Base-by-base conservation (phyloP, 176 grass and related monocot species). In the Eragrostis curvula region DNA sequence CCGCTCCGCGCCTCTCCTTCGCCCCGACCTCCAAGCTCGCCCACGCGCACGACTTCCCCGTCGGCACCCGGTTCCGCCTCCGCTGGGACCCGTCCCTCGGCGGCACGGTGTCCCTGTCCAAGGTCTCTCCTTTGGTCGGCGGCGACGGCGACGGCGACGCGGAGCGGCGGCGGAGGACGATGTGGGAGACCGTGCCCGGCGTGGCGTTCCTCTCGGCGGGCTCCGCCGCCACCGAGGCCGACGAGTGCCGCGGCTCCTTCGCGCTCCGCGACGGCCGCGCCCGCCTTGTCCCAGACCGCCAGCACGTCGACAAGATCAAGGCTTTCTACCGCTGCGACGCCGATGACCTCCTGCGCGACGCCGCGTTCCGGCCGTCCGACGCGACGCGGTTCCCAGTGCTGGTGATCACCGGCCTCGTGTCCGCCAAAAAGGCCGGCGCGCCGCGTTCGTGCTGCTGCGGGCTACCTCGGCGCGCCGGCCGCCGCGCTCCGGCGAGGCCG, bases 171-270 rank as follows among this genome's bases (percentile, higher is more conserved):
- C 52, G 25, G 72, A n/a, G n/a, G n/a, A n/a, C n/a, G n/a, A 83
- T 94, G 51, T 97, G 95, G 95, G 89, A 83, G 43, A 94, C 83
- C 13, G 49, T 94, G 7, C 92, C 92, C 9, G 90, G 95, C 18
- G 79, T 90, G 68, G 89, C 95, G 29, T 97, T 97, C 88, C 66
- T 97, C 60, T 94, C 92, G 13, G 92, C 80, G 7, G 95, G 83
- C 3, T 79, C 85, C 23, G 92, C 78, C 5, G 59, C 49, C 55
- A 92, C 90, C 46, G 77, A 87, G 64, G 90, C 84, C 12, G 89
- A 87, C 60, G 95, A 97, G 82, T 92, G 92, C 71, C 84, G 95
- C 39, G 95, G 92, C 13, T 97, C 95, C 12, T 94, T 97, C 71
- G 85, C 81, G n/a, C 80, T 97, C 75, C 77, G 83, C 11, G 95